These are phyloP conservation scores for Tagetes patula DNA, from an alignment of 129 eudicot species.

Conservation along the genomic window DNA sequence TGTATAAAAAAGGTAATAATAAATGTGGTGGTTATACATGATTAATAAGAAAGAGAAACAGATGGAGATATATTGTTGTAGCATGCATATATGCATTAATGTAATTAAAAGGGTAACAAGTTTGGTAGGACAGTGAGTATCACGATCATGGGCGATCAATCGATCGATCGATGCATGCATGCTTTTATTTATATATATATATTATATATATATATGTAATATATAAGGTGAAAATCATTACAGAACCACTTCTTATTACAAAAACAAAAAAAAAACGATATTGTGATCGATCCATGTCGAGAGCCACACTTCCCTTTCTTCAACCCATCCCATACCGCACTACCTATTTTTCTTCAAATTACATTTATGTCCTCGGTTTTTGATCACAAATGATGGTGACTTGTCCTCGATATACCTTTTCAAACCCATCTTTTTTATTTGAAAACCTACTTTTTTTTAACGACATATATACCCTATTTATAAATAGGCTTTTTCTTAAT, in stretches of 20 bases:
- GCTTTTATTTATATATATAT: neutral
- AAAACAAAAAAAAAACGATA: too few relatives aligned
- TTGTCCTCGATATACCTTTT: neutral
- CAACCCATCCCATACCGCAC: conserved; percentile 18
- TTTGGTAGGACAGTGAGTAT: conserved; percentile 44
- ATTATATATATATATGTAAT: too few relatives aligned
- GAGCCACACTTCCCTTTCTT: conserved; percentile 23
- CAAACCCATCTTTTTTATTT: too few relatives aligned
- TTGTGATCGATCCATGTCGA: neutral
- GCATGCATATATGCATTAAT: conserved; percentile 6
- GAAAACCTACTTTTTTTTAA: too few relatives aligned
- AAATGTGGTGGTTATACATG: conserved; percentile 30
- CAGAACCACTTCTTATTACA: too few relatives aligned
- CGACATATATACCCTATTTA: too few relatives aligned
- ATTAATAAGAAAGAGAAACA: conserved; percentile 27
- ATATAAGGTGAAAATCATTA: too few relatives aligned
- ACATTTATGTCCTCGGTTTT: conserved; percentile 31
- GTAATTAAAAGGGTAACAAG: conserved; percentile 38
- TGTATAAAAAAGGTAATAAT: conserved; percentile 2
- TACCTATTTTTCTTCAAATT: conserved; percentile 15
- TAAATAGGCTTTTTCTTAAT: too few relatives aligned
- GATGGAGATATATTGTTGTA: conserved; percentile 38
- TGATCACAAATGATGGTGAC: neutral
- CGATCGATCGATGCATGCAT: neutral
- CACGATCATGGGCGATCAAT: conserved; percentile 43